phyloP scores from a whole-genome alignment of 805 yeast genomes.

The Debaryomyces maramus region DNA sequence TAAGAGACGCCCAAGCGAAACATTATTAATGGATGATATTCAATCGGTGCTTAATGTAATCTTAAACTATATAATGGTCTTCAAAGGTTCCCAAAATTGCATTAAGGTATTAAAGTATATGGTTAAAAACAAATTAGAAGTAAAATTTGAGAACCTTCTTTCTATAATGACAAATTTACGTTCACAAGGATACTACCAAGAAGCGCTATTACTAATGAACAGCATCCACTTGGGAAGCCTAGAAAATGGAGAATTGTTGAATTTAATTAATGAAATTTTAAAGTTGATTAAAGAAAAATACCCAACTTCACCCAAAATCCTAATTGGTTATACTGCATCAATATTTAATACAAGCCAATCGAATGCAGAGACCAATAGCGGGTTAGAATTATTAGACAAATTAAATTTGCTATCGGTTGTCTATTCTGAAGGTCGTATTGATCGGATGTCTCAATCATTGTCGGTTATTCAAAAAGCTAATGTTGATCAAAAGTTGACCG shows the following conservation, averaged over 20 bases:
- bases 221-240: constrained; percentile 25
- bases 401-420: constrained; percentile 26
- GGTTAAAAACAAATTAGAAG: constrained; percentile 23
- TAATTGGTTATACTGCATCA: constrained; percentile 37
- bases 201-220: constrained; percentile 36
- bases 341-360: constrained; percentile 17
- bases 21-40: constrained; percentile 19
- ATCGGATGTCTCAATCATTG: constrained; percentile 10
- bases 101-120: constrained; percentile 34
- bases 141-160: constrained; percentile 25
- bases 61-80: constrained; percentile 35
- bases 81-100: constrained; percentile 36
- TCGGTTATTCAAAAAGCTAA: constrained; percentile 28
- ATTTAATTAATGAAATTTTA: constrained; percentile 32
- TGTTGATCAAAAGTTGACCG: constrained; percentile 26
- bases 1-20: constrained; percentile 13
- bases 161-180: constrained; percentile 32
- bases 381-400: constrained; percentile 24
- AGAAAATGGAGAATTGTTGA: constrained; percentile 14
- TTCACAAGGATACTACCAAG: constrained; percentile 27
- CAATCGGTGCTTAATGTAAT: constrained; percentile 28
- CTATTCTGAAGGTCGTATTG: constrained; percentile 21
- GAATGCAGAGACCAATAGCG: constrained; percentile 8
- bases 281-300: constrained; percentile 29
- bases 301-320: constrained; percentile 31